Evolutionary conservation across 805 yeast species (phyloP).

Genomic region (Cyberlindnera amylophila): DNA sequence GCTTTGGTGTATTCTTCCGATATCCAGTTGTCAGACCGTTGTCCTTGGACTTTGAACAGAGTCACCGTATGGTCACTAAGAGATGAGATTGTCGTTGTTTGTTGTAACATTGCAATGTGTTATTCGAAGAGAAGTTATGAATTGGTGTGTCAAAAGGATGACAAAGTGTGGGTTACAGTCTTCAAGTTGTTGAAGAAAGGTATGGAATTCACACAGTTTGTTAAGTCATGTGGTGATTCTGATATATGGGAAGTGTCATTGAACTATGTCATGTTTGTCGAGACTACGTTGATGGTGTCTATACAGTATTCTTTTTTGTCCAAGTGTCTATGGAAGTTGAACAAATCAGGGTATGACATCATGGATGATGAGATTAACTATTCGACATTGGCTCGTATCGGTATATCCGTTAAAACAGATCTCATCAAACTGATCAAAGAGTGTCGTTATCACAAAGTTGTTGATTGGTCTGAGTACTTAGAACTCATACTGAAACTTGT

Average conservation of each 20-base stretch:
- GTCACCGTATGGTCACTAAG: constrained; percentile 16
- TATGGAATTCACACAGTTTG: constrained; percentile 14
- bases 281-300: constrained; percentile 19
- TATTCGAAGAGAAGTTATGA: constrained; percentile 17
- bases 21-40: background rate
- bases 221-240: background rate
- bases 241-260: constrained; percentile 11
- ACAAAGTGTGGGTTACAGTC: constrained; percentile 15
- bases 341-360: constrained; percentile 19
- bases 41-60: background rate
- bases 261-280: constrained; percentile 8
- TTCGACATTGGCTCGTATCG: constrained; percentile 42
- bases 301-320: constrained; percentile 30
- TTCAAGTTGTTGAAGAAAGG: constrained; percentile 22
- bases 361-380: constrained; percentile 28
- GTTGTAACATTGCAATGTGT: constrained; percentile 11
- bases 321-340: constrained; percentile 27
- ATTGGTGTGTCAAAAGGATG: constrained; percentile 4
- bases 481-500: constrained; percentile 31
- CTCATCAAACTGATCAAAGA: constrained; percentile 11
- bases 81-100: constrained; percentile 19
- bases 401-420: constrained; percentile 38
- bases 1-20: too few species aligned
- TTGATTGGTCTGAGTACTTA: constrained; percentile 13
- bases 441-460: background rate